These are phyloP conservation scores for Jacaranda mimosifolia DNA, from an alignment of 257 asterid genomes.

Conservation along the genomic window DNA sequence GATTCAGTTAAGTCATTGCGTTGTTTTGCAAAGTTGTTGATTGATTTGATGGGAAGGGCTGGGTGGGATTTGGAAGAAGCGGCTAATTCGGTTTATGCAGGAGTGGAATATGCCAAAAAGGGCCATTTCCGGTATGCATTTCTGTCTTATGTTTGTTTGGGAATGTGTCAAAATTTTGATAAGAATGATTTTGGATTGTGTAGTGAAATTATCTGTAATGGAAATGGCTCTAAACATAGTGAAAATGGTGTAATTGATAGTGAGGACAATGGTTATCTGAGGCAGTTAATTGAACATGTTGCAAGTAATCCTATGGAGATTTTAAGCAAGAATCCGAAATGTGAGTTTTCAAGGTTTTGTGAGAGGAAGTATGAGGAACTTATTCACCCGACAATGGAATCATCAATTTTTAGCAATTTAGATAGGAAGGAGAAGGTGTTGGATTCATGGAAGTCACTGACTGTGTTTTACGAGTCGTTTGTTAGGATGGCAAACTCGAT, in stretches of 20 bases:
- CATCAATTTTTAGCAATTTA: conserved; percentile 76
- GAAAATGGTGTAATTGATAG: conserved; percentile 36
- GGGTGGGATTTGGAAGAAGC: conserved; percentile 93
- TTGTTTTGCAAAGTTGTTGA: conserved; percentile 70
- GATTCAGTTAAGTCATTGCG: conserved; percentile 73
- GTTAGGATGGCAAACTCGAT: conserved; percentile 90
- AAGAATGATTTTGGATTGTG: conserved; percentile 62
- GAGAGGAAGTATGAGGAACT: conserved; percentile 85
- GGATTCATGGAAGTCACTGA: conserved; percentile 87
- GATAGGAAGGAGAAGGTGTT: conserved; percentile 81
- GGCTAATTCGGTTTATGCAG: conserved; percentile 63
- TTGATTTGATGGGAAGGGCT: conserved; percentile 77
- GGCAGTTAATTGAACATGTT: conserved; percentile 74
- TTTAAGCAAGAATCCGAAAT: conserved; percentile 68
- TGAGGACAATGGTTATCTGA: conserved; percentile 47
- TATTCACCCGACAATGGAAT: conserved; percentile 91
- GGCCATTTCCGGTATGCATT: conserved; percentile 80
- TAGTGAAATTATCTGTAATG: conserved; percentile 45
- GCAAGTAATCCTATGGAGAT: conserved; percentile 82
- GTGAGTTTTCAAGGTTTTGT: conserved; percentile 78
- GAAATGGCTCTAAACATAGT: conserved; percentile 35
- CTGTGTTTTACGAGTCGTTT: conserved; percentile 82
- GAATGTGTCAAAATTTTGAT: conserved; percentile 82
- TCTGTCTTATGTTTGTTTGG: conserved; percentile 75
- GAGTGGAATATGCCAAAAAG: conserved; percentile 58